Conservation (phyloP, 1,284 basidiomycete species). For the Boletus mariae region DNA sequence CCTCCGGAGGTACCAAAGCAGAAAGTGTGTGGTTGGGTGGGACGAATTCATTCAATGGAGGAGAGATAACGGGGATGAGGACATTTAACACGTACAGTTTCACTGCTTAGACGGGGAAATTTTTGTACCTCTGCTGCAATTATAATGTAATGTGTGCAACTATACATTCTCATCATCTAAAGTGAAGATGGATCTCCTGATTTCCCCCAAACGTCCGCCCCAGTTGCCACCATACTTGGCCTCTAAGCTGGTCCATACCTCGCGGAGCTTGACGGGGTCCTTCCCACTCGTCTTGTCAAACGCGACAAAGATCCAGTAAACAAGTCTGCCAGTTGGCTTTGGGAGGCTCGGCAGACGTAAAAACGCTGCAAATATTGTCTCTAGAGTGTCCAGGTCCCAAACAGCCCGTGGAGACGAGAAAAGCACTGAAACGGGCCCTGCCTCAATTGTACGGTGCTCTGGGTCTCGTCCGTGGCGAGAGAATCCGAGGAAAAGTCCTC, state of each 20-base stretch:
- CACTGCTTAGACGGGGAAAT: neutral
- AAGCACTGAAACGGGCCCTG: neutral
- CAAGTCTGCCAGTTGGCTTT: slow-evolving; percentile 41
- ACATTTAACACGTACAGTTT: slow-evolving; percentile 21
- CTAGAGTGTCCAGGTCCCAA: slow-evolving; percentile 59
- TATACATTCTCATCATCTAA: slow-evolving; percentile 6
- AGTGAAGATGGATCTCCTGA: slow-evolving; percentile 37
- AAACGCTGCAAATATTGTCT: slow-evolving; percentile 56
- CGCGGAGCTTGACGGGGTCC: slow-evolving; percentile 45
- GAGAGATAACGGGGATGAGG: slow-evolving; percentile 40
- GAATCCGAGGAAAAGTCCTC: slow-evolving; percentile 77
- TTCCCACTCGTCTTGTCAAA: slow-evolving; percentile 55
- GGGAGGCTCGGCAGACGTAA: slow-evolving; percentile 45
- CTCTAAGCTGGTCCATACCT: slow-evolving; percentile 55
- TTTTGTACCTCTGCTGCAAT: slow-evolving; percentile 7
- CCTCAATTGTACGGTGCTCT: neutral
- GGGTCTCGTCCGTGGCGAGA: slow-evolving; percentile 46
- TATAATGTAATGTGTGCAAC: neutral
- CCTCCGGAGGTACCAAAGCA: slow-evolving; percentile 85
- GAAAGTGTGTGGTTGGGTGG: slow-evolving; percentile 68
- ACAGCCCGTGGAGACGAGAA: slow-evolving; percentile 13
- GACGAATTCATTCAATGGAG: slow-evolving; percentile 79
- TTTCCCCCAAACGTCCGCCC: slow-evolving; percentile 47
- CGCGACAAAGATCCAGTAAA: slow-evolving; percentile 65
- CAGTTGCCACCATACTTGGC: slow-evolving; percentile 45